These are phyloP conservation scores for Botrytis squamosa DNA, from an alignment of 2,329 filamentous ascomycete genomes.

Conservation along the genomic window DNA sequence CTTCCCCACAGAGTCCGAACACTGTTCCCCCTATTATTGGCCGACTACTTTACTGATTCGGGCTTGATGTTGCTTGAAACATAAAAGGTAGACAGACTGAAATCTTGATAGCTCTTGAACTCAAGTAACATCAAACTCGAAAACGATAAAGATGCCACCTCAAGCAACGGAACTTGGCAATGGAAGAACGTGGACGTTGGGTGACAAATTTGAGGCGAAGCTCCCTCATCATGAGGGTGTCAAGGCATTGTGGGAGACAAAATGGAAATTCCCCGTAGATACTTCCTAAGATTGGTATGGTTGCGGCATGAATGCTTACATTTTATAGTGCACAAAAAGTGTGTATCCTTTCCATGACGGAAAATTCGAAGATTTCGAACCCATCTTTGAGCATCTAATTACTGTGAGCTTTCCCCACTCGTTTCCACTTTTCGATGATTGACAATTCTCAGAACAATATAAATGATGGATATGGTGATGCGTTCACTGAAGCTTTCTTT, in stretches of 20 bases:
- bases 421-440: background rate
- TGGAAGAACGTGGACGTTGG: constrained; percentile 21
- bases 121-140: background rate
- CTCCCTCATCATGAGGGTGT: constrained; percentile 43
- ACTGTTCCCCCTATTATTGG: background rate
- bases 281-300: background rate
- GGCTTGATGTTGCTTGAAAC: background rate
- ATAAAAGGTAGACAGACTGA: background rate
- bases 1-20: constrained; percentile 11
- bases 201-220: constrained; percentile 17
- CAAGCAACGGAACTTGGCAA: constrained; percentile 7
- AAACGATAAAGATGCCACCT: background rate
- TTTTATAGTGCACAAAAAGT: constrained; percentile 52
- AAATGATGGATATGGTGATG: constrained; percentile 63
- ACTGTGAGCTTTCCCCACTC: constrained; percentile 41
- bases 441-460: constrained; percentile 47
- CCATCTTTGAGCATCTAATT: constrained; percentile 64
- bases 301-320: background rate
- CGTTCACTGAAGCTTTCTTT: constrained; percentile 64
- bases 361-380: constrained; percentile 64
- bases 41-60: background rate
- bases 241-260: constrained; percentile 68
- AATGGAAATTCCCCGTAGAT: constrained; percentile 67
- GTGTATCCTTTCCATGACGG: constrained; percentile 77
- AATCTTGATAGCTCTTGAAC: background rate